These are phyloP conservation scores for Santalum album DNA, from an alignment of 164 flowering plant species.

Conservation along the genomic window DNA sequence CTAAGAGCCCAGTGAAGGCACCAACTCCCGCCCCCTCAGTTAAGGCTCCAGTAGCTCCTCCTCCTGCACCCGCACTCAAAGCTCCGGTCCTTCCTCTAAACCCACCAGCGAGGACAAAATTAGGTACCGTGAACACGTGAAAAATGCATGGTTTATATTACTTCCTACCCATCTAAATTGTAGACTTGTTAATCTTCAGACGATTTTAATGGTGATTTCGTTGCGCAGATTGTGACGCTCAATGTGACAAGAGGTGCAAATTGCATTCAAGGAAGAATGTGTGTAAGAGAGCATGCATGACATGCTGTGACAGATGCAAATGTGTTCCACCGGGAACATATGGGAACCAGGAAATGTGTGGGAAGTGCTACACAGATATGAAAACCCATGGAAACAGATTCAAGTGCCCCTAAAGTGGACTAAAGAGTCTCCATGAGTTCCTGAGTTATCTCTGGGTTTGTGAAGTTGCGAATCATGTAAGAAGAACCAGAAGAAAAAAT, in stretches of 20 bases:
- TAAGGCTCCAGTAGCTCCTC: not conserved
- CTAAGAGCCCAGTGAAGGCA: not conserved
- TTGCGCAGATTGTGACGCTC: not conserved
- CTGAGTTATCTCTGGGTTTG: too few relatives aligned
- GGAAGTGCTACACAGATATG: not conserved
- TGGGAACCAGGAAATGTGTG: not conserved
- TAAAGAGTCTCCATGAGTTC: too few relatives aligned
- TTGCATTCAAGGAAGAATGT: not conserved
- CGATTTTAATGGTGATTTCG: not conserved
- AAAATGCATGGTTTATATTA: not conserved
- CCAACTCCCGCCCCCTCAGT: not conserved
- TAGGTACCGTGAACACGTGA: not conserved
- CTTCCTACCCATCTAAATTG: not conserved
- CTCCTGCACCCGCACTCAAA: not conserved
- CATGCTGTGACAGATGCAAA: constrained; percentile 2
- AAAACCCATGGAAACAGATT: not conserved
- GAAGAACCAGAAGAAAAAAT: too few relatives aligned
- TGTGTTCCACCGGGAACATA: not conserved
- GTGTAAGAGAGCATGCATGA: not conserved
- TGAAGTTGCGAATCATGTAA: too few relatives aligned
- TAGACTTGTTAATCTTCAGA: not conserved
- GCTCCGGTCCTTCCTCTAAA: not conserved
- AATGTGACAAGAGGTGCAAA: not conserved
- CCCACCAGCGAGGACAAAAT: not conserved
- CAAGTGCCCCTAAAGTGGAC: not conserved